Conservation (phyloP, 1,139 yeast genomes). For the Protomyces inundatus region DNA sequence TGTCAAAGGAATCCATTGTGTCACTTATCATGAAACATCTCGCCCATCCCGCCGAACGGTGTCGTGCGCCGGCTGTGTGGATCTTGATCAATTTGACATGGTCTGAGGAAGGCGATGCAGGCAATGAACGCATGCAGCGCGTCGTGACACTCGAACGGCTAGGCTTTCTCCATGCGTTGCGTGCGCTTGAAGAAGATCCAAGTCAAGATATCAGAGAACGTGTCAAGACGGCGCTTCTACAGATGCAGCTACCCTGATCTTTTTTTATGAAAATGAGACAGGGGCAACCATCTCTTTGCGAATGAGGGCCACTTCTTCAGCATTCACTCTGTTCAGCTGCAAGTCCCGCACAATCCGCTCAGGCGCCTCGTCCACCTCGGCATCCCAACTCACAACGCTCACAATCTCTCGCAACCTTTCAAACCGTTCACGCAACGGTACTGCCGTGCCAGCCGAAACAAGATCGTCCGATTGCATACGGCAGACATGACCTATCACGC, state of each 20-base stretch:
- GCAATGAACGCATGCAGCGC: slow-evolving; percentile 16
- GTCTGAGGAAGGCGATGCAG: slow-evolving; percentile 40
- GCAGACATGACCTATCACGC: slow-evolving; percentile 45
- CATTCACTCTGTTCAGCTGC: slow-evolving; percentile 4
- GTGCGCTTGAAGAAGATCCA: slow-evolving; percentile 38
- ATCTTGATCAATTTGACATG: slow-evolving; percentile 55
- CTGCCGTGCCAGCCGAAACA: not conserved
- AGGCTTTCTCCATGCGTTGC: slow-evolving; percentile 44
- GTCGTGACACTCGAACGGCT: slow-evolving; percentile 37
- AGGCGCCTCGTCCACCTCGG: slow-evolving; percentile 6
- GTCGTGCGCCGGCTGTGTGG: slow-evolving; percentile 58
- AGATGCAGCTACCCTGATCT: slow-evolving; percentile 30
- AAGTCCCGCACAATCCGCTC: slow-evolving; percentile 10
- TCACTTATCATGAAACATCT: slow-evolving; percentile 40
- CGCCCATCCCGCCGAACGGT: slow-evolving; percentile 41
- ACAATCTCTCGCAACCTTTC: slow-evolving; percentile 18
- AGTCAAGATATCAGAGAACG: slow-evolving; percentile 49
- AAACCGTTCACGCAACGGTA: slow-evolving; percentile 17
- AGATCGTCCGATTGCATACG: not conserved
- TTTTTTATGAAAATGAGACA: not conserved
- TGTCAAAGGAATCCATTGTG: slow-evolving; percentile 44
- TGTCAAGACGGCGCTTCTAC: slow-evolving; percentile 46
- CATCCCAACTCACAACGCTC: slow-evolving; percentile 18
- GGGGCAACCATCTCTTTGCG: slow-evolving; percentile 19
- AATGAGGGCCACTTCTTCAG: slow-evolving; percentile 22